Evolutionary conservation across 164 flowering plant species (phyloP), one percentile per base, ranked within the genome.

Genomic region (Vitis amurensis): DNA sequence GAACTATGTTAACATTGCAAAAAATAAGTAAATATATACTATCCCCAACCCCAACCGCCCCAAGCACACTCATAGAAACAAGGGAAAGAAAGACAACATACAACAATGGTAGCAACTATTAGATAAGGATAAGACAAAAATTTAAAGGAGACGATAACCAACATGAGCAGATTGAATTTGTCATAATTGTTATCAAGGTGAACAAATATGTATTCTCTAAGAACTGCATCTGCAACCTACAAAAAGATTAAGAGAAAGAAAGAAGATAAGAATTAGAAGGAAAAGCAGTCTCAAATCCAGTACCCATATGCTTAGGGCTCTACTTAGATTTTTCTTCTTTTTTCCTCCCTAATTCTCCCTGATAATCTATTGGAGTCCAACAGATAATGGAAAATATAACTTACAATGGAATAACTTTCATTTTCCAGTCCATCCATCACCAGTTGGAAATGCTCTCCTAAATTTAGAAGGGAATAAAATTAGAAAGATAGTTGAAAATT

Each of bases 161-260:
- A 94, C 98, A 93, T 91, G 71, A 95, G 94, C 74, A 95, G 81
- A 83, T 89, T 88, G 79, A 88, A 95, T 77, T 95, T 95, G 76
- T 95, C 97, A 69, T 86, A 66, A 70, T 85, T 77, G 68, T 78
- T 74, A 64, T 74, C 81, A 55, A 95, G 94, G 78, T 95, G 99
- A 57, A 93, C 92, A 68, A 95, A 83, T 63, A 95, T 73, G 79
- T 79, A 93, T 17, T 88, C 87, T 71, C 71, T 80, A 7, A 95
- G 68, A 66, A 95, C 87, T 56, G 94, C 79, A 17, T 87, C 81
- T 51, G 90, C 97, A 78, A 91, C 92, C 99, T 94, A 78, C 73
- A 70, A 64, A 59, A 48, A 77, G 44, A 58, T 66, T 0, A 57
- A 19, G 16, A 31, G 7, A 66, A 77, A 48, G 16, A 31, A 66